Evolutionary conservation across 1,284 basidiomycete genomes (phyloP).

Genomic region (Athelia sp.): DNA sequence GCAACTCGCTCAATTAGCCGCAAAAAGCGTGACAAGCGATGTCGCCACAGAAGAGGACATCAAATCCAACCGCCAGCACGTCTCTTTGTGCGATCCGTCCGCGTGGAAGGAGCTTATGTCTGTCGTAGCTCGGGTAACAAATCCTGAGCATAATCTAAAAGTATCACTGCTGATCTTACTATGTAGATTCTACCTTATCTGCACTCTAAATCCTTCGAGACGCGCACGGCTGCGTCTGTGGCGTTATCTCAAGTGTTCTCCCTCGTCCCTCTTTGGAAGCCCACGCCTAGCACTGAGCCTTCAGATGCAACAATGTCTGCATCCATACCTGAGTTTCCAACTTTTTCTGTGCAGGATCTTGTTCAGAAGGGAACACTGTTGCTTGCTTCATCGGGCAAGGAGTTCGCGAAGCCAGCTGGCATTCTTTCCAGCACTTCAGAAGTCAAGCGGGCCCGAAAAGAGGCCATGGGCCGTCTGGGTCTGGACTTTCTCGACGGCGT

Average conservation of each 20-base stretch:
- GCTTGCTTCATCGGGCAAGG: constrained; percentile 84
- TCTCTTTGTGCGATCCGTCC: constrained; percentile 54
- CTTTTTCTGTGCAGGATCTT: constrained; percentile 71
- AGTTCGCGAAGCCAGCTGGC: constrained; percentile 69
- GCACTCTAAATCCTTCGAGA: constrained; percentile 85
- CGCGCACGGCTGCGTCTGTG: constrained; percentile 78
- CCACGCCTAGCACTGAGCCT: constrained; percentile 29
- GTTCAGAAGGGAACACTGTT: constrained; percentile 73
- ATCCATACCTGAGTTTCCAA: constrained; percentile 51
- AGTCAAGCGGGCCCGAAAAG: constrained; percentile 76
- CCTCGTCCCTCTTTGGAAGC: constrained; percentile 80
- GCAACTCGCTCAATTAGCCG: constrained; percentile 88
- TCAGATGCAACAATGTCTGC: constrained; percentile 25
- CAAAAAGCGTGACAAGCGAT: constrained; percentile 75
- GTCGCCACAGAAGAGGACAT: constrained; percentile 76
- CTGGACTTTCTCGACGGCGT: constrained; percentile 76
- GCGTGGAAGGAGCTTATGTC: constrained; percentile 81
- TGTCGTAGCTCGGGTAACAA: constrained; percentile 71
- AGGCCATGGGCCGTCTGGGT: constrained; percentile 77
- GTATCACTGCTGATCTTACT: constrained; percentile 4
- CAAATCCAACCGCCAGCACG: constrained; percentile 56
- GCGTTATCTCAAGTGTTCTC: constrained; percentile 85
- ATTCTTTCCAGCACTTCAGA: constrained; percentile 67
- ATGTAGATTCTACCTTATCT: constrained; percentile 79
- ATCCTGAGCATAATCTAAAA: constrained; percentile 1